Evolutionary conservation across 306 rosid species (phyloP), one percentile per base, ranked within the genome.

Genomic region (Vigna nakashimae): DNA sequence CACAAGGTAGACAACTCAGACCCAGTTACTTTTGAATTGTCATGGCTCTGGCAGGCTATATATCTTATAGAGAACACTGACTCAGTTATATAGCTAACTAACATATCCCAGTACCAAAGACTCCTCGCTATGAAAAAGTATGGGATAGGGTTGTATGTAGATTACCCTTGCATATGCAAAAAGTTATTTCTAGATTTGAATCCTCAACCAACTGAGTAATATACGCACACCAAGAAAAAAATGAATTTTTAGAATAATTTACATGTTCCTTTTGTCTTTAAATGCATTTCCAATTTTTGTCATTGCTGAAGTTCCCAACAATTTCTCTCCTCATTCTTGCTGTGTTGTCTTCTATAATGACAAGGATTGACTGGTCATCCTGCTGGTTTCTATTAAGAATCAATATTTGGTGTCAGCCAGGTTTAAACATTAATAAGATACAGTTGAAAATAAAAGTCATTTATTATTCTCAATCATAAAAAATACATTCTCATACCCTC

Each of bases 1-100:
- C 97, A 94, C 85, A 94, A 94, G 98, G 98, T 94, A 85, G 73
- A 58, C 50, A 53, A 56, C 59, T 71, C 34, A 60, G 57, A 71
- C 69, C 43, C 49, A 76, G 34, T 58, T 68, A 58, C 70, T 59
- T 75, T 70, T 42, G 62, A 49, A 43, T 69, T 38, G n/a, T 24
- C 52, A 50, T 17, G 18, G 51, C 67, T 65, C 38, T 62, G 53
- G 57, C 24, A 60, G 58, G 71, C 42, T 15, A 18, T 68, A 38
- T 68, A 63, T 63, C 59, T 73, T 75, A 68, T 65, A 66, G 67
- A 51, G 43, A 55, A 48, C 18, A 17, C 58, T 50, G 42, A 60
- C 64, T 4, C 12, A 49, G 6, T 49, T 43, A 43, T 43, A 43
- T 43, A 10, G 3, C 48, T 43, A 43, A 43, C 46, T 42, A 8